Evolutionary conservation across 2,329 filamentous ascomycete genomes (phyloP), one percentile per base, ranked within the genome.

Genomic region (Emergomyces orientalis): DNA sequence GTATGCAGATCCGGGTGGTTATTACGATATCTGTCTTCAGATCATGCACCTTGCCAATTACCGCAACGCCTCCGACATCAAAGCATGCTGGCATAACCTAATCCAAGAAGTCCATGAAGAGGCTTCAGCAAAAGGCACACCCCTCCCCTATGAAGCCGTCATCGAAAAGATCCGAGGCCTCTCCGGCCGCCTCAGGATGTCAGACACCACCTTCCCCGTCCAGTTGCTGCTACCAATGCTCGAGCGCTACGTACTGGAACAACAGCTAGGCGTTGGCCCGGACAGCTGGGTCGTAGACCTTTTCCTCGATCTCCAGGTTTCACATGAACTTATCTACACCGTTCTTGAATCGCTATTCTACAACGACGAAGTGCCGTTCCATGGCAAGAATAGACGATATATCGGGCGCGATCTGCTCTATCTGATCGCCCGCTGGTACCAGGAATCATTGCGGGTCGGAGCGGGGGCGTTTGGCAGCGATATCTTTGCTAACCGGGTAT

Each of bases 21-120:
- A 99, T 80, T 93, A 91, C 77, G 94, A 97, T 73, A 84, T 99
- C 59, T 96, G 90, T 72, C 84, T 99, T 9, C 82, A 93, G 64
- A 96, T 99, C 71, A 97, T 92, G 79, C 88, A 95, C 74, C 85
- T 88, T 0, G 93, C 93, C 55, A 91, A 97, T 75, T 90, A 96
- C 79, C 88, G 93, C 69, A 95, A 93, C 70, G 82, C 90, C 1
- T 86, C 89, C 51, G 89, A 94, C 66, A 94, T 99, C 69, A 83
- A 84, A 62, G 82, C 87, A 49, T 95, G 91, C 3, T 99, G 94
- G 94, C 82, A 86, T 71, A 87, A 88, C 69, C 81, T 97, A 25
- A 86, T 99, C 65, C 83, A 89, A 63, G 83, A 87, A 66, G 85
- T 86, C 6, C 88, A 93, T 71, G 78, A 76, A 61, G 78, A 80